Evolutionary conservation across 371 early-diverging fungal genomes (phyloP).

Genomic region (Mucor piriformis): DNA sequence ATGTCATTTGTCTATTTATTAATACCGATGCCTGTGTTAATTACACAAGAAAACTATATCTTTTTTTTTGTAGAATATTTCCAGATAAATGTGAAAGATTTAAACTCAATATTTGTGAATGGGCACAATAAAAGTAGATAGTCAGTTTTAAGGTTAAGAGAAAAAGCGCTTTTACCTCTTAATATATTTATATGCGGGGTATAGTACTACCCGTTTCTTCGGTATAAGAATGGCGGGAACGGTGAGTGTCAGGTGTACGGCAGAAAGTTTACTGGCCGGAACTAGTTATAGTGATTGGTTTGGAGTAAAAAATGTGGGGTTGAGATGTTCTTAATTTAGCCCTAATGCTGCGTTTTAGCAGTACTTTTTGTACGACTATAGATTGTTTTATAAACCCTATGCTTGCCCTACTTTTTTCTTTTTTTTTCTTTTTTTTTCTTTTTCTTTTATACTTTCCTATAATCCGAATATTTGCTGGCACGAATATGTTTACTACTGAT

Average conservation of each 20-base stretch:
- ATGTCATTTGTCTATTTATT: neutral
- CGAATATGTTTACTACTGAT: constrained; percentile 20
- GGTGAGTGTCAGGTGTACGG: constrained; percentile 20
- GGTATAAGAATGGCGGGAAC: constrained; percentile 30
- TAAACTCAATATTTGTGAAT: no score
- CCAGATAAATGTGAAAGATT: no score
- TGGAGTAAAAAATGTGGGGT: constrained; percentile 32
- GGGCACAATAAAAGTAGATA: neutral
- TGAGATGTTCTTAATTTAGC: constrained; percentile 11
- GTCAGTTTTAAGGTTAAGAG: neutral
- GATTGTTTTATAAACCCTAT: constrained; percentile 10
- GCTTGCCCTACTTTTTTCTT: neutral
- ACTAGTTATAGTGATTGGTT: constrained; percentile 24
- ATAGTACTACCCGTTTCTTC: constrained; percentile 19
- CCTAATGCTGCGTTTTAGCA: constrained; percentile 6
- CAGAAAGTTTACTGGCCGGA: constrained; percentile 19
- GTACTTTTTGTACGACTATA: constrained; percentile 8
- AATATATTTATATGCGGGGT: neutral
- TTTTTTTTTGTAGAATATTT: neutral
- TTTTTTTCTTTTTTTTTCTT: constrained; percentile 1
- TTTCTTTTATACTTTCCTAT: neutral
- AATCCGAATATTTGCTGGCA: constrained; percentile 11
- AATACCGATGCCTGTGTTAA: neutral
- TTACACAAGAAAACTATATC: constrained; percentile 4
- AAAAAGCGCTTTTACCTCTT: neutral